Evolutionary conservation across 371 early-diverging fungal genomes (phyloP).

Genomic region (Mucor saturninus): DNA sequence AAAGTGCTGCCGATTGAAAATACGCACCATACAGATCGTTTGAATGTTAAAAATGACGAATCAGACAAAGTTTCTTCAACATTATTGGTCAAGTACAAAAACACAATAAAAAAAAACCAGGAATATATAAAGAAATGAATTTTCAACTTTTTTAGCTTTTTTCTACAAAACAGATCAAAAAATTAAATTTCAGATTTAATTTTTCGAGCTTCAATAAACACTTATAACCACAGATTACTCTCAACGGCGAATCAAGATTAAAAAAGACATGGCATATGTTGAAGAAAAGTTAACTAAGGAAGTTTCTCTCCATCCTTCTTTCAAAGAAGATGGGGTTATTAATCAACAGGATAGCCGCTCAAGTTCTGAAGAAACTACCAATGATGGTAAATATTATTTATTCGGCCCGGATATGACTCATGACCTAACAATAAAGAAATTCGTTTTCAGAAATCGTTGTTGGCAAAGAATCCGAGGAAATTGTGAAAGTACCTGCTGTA

Average conservation of each 20-base stretch:
- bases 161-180: neutral
- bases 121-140: neutral
- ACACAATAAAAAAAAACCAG: neutral
- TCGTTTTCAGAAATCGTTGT: neutral
- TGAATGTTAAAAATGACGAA: neutral
- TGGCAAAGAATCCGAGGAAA: constrained; percentile 1
- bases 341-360: neutral
- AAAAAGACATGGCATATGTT: constrained; percentile 15
- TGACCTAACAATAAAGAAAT: neutral
- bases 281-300: constrained; percentile 7
- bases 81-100: neutral
- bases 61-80: neutral
- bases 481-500: neutral
- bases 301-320: neutral
- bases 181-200: neutral
- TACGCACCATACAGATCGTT: neutral
- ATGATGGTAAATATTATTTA: neutral
- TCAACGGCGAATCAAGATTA: neutral
- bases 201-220: neutral
- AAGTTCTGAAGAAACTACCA: constrained; percentile 8
- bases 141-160: neutral
- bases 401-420: neutral
- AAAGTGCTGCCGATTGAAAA: neutral
- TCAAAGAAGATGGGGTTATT: neutral
- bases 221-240: constrained; percentile 6